Conservation (phyloP, 1,139 yeast species). For the Martiniozyma asiatica region DNA sequence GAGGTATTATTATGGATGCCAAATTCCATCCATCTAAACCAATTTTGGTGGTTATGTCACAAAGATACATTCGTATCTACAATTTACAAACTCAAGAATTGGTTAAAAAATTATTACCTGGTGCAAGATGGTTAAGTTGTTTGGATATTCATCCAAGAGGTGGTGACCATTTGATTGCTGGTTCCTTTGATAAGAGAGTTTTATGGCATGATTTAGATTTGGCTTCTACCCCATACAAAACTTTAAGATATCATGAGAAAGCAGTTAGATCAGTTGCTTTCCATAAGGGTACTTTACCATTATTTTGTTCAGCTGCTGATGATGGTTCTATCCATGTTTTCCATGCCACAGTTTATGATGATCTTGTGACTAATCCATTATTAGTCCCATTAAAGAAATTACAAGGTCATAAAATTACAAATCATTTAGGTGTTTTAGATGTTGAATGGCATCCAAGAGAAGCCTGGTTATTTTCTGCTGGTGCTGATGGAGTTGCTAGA, state of each 20-base stretch:
- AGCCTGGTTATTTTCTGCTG: conserved; percentile 98
- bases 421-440: conserved; percentile 81
- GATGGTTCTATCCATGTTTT: conserved; percentile 89
- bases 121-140: conserved; percentile 88
- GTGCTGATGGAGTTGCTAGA: conserved; percentile 94
- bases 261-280: conserved; percentile 84
- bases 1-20: conserved; percentile 92
- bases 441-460: conserved; percentile 95
- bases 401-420: conserved; percentile 76
- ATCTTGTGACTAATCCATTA: conserved; percentile 87
- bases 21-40: conserved; percentile 96
- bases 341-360: conserved; percentile 96
- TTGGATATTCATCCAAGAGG: conserved; percentile 85
- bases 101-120: conserved; percentile 79
- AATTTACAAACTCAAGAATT: conserved; percentile 80
- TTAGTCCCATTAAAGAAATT: conserved; percentile 92
- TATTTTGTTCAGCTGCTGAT: conserved; percentile 94
- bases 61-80: conserved; percentile 80
- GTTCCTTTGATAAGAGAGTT: conserved; percentile 89
- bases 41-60: conserved; percentile 86
- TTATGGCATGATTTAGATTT: conserved; percentile 96
- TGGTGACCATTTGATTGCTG: conserved; percentile 88
- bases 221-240: conserved; percentile 84
- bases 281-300: conserved; percentile 77
- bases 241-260: conserved; percentile 84